Evolutionary conservation across 2,329 filamentous ascomycete genomes (phyloP).

Genomic region (Sporothrix mexicana): DNA sequence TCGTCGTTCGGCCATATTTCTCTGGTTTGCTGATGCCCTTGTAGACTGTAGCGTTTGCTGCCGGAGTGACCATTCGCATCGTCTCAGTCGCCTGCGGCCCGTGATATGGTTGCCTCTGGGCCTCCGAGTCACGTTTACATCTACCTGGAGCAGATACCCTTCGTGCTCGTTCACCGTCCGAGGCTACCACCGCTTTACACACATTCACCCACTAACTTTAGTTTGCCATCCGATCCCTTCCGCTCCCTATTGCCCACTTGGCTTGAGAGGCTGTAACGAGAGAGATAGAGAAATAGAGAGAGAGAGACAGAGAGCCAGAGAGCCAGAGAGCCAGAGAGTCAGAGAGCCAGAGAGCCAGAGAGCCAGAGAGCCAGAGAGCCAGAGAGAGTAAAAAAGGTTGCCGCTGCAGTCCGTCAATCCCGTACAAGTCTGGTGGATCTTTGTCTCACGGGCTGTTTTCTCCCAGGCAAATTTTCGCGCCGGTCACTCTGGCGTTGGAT

Average conservation of each 20-base stretch:
- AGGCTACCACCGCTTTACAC: background rate
- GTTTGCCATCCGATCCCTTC: slow-evolving; percentile 1
- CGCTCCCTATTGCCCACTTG: slow-evolving; percentile 4
- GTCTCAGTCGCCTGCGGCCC: too few relatives aligned
- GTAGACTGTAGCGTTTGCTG: background rate
- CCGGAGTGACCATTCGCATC: background rate
- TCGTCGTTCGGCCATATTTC: background rate
- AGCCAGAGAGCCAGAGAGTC: too few relatives aligned
- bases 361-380: too few relatives aligned
- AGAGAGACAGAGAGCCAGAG: too few relatives aligned
- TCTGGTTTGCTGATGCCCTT: background rate
- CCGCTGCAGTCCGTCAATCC: slow-evolving; percentile 27
- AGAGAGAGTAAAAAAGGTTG: background rate
- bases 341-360: too few relatives aligned
- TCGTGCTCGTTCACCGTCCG: slow-evolving; percentile 1
- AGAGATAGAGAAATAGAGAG: too few relatives aligned
- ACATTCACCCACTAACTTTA: slow-evolving; percentile 26
- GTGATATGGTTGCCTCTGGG: too few relatives aligned
- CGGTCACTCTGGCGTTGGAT: background rate
- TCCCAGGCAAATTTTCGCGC: background rate
- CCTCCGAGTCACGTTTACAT: too few relatives aligned
- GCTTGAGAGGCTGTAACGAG: too few relatives aligned
- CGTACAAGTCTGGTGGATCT: slow-evolving; percentile 18
- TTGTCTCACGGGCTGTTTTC: slow-evolving; percentile 1
- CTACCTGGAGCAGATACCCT: too few relatives aligned